phyloP scores from a whole-genome alignment of 495 filamentous ascomycete genomes.

The Lichina pygmaea region DNA sequence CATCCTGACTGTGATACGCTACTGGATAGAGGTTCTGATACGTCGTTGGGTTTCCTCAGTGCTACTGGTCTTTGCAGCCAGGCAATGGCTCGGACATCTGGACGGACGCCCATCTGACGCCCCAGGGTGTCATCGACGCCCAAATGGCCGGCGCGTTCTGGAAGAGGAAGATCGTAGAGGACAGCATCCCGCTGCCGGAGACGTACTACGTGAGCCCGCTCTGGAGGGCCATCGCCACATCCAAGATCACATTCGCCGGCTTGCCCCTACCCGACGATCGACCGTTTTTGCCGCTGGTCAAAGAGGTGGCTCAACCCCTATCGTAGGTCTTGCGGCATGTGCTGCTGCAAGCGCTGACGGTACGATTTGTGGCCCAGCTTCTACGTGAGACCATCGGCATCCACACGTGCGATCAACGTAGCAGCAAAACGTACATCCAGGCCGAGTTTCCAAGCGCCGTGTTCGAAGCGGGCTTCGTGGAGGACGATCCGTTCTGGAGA shows the following conservation, averaged over 20 bases:
- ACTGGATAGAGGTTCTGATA: background rate
- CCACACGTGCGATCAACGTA: slow-evolving; percentile 59
- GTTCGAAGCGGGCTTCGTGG: slow-evolving; percentile 35
- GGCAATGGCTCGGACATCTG: slow-evolving; percentile 40
- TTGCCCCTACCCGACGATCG: slow-evolving; percentile 19
- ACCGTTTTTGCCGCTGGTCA: background rate
- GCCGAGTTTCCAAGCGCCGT: slow-evolving; percentile 26
- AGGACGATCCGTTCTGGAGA: slow-evolving; percentile 34
- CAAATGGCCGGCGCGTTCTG: slow-evolving; percentile 34
- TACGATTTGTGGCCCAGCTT: background rate
- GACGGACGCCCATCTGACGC: slow-evolving; percentile 42
- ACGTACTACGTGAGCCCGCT: slow-evolving; percentile 44
- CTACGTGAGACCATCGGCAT: slow-evolving; percentile 44
- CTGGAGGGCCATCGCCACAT: slow-evolving; percentile 37
- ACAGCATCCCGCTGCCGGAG: slow-evolving; percentile 34
- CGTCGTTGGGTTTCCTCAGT: slow-evolving; percentile 9
- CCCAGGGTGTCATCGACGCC: slow-evolving; percentile 32
- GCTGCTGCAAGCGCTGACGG: background rate
- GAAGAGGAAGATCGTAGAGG: slow-evolving; percentile 20
- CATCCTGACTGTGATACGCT: background rate
- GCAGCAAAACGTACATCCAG: slow-evolving; percentile 26
- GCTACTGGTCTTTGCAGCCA: slow-evolving; percentile 43
- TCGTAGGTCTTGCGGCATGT: slow-evolving; percentile 14
- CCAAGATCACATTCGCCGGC: slow-evolving; percentile 28
- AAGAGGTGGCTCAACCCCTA: slow-evolving; percentile 1